These are phyloP conservation scores for Nasturtium officinale DNA, from an alignment of 345 rosid genomes.

Conservation along the genomic window DNA sequence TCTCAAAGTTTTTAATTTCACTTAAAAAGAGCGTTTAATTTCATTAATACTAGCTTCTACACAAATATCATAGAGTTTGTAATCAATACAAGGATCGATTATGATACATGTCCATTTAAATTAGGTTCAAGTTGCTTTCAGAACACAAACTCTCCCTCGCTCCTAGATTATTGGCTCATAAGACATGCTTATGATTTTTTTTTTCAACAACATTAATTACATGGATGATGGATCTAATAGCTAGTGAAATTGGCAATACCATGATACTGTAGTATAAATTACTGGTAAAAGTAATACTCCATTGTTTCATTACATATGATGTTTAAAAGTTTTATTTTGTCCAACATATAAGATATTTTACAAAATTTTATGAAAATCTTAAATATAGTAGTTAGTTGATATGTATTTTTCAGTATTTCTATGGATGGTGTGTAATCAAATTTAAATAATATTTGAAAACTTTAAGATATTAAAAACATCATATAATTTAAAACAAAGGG, in stretches of 20 bases:
- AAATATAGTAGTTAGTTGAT: too few species aligned
- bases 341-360: background rate
- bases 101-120: constrained; percentile 24
- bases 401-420: too few species aligned
- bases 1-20: background rate
- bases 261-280: background rate
- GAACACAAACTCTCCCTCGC: constrained; percentile 1
- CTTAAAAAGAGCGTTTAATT: background rate
- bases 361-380: background rate
- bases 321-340: too few species aligned
- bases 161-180: constrained; percentile 27
- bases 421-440: background rate
- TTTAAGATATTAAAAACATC: too few species aligned
- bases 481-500: too few species aligned
- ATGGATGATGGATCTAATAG: background rate
- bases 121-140: constrained; percentile 43
- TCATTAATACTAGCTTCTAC: background rate
- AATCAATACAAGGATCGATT: background rate
- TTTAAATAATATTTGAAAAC: too few species aligned
- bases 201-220: background rate
- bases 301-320: background rate
- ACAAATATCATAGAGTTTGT: background rate
- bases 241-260: background rate
- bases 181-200: background rate
- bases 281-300: too few species aligned